A percentile compares a stretch with the other conserved stretches of the same genome.
Conservation (phyloP, 768 basidiomycete species). For the Lentinula edodes region DNA sequence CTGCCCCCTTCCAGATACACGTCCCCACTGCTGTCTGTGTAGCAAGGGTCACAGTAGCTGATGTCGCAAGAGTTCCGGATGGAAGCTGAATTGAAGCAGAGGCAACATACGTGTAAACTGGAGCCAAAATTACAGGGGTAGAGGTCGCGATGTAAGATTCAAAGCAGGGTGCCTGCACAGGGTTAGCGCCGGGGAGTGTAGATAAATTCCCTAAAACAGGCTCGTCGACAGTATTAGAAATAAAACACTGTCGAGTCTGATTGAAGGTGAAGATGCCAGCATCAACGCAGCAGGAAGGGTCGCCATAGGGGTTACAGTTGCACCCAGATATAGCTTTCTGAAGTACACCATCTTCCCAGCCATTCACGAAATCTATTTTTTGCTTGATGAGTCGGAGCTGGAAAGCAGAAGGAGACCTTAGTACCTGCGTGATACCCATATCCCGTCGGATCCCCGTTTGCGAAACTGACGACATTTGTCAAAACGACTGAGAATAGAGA, state of each 20-base stretch:
- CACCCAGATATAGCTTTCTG: conserved; percentile 28
- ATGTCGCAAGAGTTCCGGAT: conserved; percentile 1
- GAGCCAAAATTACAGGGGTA: conserved; percentile 6
- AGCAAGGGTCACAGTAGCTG: background rate
- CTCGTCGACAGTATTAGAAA: conserved; percentile 17
- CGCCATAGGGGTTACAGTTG: conserved; percentile 20
- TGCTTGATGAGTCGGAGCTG: background rate
- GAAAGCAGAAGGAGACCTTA: background rate
- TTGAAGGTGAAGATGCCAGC: conserved; percentile 18
- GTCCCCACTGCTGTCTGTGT: conserved; percentile 4
- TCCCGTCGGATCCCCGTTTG: conserved; percentile 39
- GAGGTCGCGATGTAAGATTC: conserved; percentile 5
- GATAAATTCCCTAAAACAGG: conserved; percentile 10
- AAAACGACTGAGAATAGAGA: background rate
- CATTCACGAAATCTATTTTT: conserved; percentile 26
- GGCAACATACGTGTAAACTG: conserved; percentile 4
- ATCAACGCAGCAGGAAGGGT: conserved; percentile 17
- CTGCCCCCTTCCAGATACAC: conserved; percentile 3
- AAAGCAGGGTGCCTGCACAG: conserved; percentile 11
- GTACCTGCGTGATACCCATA: conserved; percentile 27
- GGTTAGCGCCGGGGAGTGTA: conserved; percentile 12
- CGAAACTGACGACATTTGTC: conserved; percentile 15
- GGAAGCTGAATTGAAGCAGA: background rate
- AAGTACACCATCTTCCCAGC: conserved; percentile 38
- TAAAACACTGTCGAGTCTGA: conserved; percentile 14